Evolutionary conservation across 2,329 filamentous ascomycete species (phyloP), one percentile per base, ranked within the genome.

Genomic region (Cordyceps tenuipes): DNA sequence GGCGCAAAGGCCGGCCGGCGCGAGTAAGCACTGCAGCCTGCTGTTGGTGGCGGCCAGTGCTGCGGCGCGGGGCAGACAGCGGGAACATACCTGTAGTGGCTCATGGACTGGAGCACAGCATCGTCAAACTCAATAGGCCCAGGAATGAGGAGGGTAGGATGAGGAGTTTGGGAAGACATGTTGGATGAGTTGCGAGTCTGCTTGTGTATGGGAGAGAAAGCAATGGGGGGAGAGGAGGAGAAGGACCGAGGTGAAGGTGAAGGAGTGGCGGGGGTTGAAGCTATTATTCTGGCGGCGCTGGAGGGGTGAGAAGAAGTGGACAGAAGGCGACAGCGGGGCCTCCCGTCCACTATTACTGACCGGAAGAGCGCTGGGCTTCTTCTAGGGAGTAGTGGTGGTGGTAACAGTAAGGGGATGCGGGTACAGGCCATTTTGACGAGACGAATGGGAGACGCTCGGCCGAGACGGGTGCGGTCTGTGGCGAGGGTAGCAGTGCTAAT

Each of bases 91-190:
- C 89, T 93, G 78, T 88, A 96, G 77, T 96, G 91, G 79, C 89
- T 88, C 93, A 97, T 97, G 63, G 91, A 90, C 75, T 92, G 84
- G 57, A 97, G 85, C 63, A 97, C 93, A 52, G 87, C 91, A 93
- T 97, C 93, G 73, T 97, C 93, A 72, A 97, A 97, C 79, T 97
- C 93, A 74, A 97, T 96, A 70, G 94, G 94, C 64, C 94, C 94
- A 54, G 94, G 94, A 71, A 99, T 97, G 77, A 99, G 85, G 76
- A 99, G 81, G 60, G 93, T 87, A 48, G 84, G 76, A 70, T 87
- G 84, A 55, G 78, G 74, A 59, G 82, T 78, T 68, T 87, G 84
- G 62, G 78, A 79, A 66, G 83, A 86, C 84, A 87, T 87, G 58
- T 70, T 78, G 70, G 69, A 63, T 44, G 61, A 59, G 44, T 66